Percentiles rank a stretch among this genome's conserved stretches.
Evolutionary conservation across 805 yeast genomes (phyloP).

Genomic region (Ogataea glucozyma): DNA sequence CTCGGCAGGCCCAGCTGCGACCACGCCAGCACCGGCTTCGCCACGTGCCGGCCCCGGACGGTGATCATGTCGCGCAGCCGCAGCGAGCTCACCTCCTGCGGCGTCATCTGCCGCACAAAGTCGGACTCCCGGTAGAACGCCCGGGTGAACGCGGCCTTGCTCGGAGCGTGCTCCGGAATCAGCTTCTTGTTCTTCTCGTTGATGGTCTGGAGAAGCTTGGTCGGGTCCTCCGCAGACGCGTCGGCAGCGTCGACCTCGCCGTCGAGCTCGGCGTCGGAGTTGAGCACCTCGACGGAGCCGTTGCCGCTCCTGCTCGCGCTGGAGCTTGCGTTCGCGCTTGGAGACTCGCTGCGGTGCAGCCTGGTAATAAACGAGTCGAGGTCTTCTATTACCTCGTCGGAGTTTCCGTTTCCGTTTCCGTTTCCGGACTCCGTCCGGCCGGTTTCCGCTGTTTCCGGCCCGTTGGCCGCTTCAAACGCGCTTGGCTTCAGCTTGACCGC

Average conservation of each 20-base stretch:
- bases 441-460: background rate
- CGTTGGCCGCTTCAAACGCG: background rate
- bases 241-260: too few species aligned
- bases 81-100: slow-evolving; percentile 56
- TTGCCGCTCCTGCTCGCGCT: background rate
- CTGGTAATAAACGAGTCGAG: slow-evolving; percentile 19
- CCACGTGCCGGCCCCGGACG: slow-evolving; percentile 57
- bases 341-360: slow-evolving; percentile 2
- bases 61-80: slow-evolving; percentile 66
- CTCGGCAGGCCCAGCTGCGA: slow-evolving; percentile 77
- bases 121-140: slow-evolving; percentile 62
- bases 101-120: slow-evolving; percentile 48
- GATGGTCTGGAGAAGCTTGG: slow-evolving; percentile 40
- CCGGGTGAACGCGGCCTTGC: slow-evolving; percentile 54
- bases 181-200: slow-evolving; percentile 51
- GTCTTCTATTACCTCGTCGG: too few species aligned
- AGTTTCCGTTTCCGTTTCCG: slow-evolving; percentile 23
- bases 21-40: slow-evolving; percentile 75
- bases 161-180: slow-evolving; percentile 49
- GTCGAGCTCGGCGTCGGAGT: slow-evolving; percentile 30
- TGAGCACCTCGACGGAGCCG: slow-evolving; percentile 1
- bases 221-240: slow-evolving; percentile 18
- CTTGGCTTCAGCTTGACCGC: slow-evolving; percentile 7
- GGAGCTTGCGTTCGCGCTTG: too few species aligned
- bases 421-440: background rate